Conservation (phyloP, 768 basidiomycete genomes). For the Termitomyces sp. region DNA sequence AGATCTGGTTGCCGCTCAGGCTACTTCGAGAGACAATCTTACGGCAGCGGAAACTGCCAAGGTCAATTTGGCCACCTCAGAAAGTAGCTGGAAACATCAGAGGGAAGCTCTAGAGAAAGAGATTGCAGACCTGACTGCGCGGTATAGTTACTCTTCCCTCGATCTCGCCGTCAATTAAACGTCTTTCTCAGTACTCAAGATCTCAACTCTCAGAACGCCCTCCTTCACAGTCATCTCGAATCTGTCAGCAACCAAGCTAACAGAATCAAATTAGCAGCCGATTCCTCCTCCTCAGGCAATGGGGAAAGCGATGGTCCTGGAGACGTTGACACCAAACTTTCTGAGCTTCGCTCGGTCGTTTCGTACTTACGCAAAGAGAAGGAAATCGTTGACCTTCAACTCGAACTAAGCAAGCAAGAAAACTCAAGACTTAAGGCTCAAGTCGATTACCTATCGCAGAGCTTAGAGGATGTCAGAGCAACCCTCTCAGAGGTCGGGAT, state of each 20-base stretch:
- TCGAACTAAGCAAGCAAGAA: conserved; percentile 75
- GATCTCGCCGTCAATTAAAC: neutral
- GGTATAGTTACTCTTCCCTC: conserved; percentile 37
- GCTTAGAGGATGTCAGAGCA: conserved; percentile 61
- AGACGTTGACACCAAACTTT: conserved; percentile 56
- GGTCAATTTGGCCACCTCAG: conserved; percentile 64
- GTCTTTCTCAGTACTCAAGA: conserved; percentile 54
- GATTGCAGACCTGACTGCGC: conserved; percentile 58
- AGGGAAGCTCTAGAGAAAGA: conserved; percentile 75
- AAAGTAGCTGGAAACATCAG: conserved; percentile 78
- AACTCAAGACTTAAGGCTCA: conserved; percentile 68
- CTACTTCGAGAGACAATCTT: conserved; percentile 49
- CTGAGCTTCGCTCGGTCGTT: conserved; percentile 73
- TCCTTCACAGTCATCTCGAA: conserved; percentile 81
- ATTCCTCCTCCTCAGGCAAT: conserved; percentile 35
- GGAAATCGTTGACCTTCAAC: conserved; percentile 84
- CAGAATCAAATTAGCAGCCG: conserved; percentile 68
- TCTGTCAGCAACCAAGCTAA: conserved; percentile 77
- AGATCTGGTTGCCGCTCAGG: conserved; percentile 48
- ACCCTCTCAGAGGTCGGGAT: conserved; percentile 62
- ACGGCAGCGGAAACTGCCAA: conserved; percentile 68
- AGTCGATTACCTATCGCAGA: conserved; percentile 66
- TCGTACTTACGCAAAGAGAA: conserved; percentile 85
- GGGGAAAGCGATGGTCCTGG: conserved; percentile 41
- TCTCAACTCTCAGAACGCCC: conserved; percentile 65